These are phyloP conservation scores for Epithemia pelagica DNA, from an alignment of 108 stramenopile species.

Conservation along the genomic window DNA sequence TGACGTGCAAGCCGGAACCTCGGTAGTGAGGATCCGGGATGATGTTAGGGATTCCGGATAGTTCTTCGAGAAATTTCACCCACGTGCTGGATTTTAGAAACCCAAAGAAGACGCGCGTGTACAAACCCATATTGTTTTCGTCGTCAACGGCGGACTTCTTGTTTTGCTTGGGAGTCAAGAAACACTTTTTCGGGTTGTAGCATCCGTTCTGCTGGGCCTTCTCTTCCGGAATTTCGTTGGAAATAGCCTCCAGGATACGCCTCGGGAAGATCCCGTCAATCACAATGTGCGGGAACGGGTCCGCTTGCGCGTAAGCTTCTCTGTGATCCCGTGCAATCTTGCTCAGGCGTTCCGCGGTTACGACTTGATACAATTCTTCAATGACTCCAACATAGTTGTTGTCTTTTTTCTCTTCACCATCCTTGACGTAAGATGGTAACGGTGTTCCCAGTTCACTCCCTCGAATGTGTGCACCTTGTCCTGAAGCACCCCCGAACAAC, in stretches of 20 bases:
- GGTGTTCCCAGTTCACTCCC: neutral
- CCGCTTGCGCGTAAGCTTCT: neutral
- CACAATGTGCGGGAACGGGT: constrained; percentile 12
- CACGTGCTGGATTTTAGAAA: constrained; percentile 2
- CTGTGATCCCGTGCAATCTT: neutral
- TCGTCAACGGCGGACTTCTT: constrained; percentile 13
- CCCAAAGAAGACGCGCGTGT: constrained; percentile 7
- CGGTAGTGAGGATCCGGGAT: constrained; percentile 27
- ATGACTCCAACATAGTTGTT: neutral
- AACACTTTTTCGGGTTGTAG: too few relatives aligned
- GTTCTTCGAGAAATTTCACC: constrained; percentile 12
- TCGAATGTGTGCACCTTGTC: too few relatives aligned
- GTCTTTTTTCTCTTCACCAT: too few relatives aligned
- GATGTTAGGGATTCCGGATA: constrained; percentile 18
- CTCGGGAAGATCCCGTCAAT: constrained; percentile 12
- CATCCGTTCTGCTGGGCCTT: too few relatives aligned
- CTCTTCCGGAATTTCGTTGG: constrained; percentile 1
- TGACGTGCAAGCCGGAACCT: constrained; percentile 27
- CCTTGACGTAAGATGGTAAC: neutral
- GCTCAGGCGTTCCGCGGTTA: neutral
- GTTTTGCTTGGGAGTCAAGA: neutral
- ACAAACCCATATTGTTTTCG: constrained; percentile 9
- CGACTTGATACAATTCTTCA: neutral
- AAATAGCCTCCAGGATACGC: neutral
- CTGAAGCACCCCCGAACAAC: neutral